Evolutionary conservation across 768 basidiomycete species (phyloP).

Genomic region (Auriscalpium microsporum): DNA sequence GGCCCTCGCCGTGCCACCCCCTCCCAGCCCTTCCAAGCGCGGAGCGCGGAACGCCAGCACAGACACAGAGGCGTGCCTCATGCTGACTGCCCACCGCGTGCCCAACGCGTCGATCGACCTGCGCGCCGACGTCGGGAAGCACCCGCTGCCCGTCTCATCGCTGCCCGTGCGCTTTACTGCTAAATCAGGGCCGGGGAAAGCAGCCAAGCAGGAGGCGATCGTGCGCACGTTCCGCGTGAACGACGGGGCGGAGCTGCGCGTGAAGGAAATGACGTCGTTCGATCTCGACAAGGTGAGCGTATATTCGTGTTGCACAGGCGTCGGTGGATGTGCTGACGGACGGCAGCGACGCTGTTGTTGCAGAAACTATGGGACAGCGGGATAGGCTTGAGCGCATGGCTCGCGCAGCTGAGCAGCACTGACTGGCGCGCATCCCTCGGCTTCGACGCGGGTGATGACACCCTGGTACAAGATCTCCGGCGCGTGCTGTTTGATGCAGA

Average conservation of each 20-base stretch:
- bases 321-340: not conserved
- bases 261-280: conserved; percentile 80
- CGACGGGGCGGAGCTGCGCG: conserved; percentile 28
- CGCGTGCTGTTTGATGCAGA: conserved; percentile 33
- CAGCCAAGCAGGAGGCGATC: conserved; percentile 60
- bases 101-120: conserved; percentile 33
- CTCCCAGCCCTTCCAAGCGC: conserved; percentile 13
- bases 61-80: conserved; percentile 48
- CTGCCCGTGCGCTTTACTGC: conserved; percentile 49
- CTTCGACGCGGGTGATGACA: conserved; percentile 10
- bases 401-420: conserved; percentile 30
- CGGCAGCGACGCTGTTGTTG: conserved; percentile 1
- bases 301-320: not conserved
- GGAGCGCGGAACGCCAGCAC: too few species aligned
- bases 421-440: not conserved
- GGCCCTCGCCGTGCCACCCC: conserved; percentile 56
- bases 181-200: conserved; percentile 14
- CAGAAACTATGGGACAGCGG: conserved; percentile 98
- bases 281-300: conserved; percentile 81
- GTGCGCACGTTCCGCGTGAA: conserved; percentile 42
- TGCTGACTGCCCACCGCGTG: conserved; percentile 38
- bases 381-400: conserved; percentile 75
- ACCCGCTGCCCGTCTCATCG: conserved; percentile 56
- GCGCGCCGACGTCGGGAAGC: conserved; percentile 31
- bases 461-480: conserved; percentile 17